Evolutionary conservation across 345 rosid genomes (phyloP), one percentile per base, ranked within the genome.

Genomic region (Populus pruinosa): DNA sequence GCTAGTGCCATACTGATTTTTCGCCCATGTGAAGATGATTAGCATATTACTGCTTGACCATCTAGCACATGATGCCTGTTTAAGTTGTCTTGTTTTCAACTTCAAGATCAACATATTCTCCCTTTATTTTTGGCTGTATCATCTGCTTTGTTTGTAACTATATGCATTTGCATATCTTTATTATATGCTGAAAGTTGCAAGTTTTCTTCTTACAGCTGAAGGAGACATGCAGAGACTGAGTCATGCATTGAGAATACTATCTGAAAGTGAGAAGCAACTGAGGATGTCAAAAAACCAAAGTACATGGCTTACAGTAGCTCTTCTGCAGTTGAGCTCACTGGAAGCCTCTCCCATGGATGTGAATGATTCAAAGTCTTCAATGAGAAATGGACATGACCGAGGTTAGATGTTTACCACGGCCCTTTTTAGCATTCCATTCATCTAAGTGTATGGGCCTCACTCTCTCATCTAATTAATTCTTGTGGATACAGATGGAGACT

Each of bases 291-390:
- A 90, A 82, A 91, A 88, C 81, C 99, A 93, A 83, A 89, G 94
- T 76, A 96, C 97, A 3, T 96, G 98, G 99, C 98, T 96, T 39
- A 93, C 97, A 67, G 99, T 89, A 38, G 97, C 98, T 61, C 92
- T 96, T 83, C 82, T 96, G 78, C 98, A 93, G 80, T 87, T 96
- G 76, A 92, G 94, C 81, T 84, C 91, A 25, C 71, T 81, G 10
- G 97, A 92, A 75, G 68, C 87, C 71, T 84, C 88, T 82, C 82
- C 88, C 39, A 36, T 74, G 9, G 87, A 90, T 59, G 74, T 80
- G 35, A 88, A 80, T 75, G 85, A 86, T 69, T 67, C 84, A n/a
- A 91, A 79, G 78, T 76, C 74, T 64, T 86, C 85, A 87, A 67
- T 82, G 65, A 80, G 83, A 86, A 87, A 81, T 85, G 81, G 77